These are phyloP conservation scores for Phytomonas sp. DNA, from an alignment of 208 protist genomes.

Conservation along the genomic window DNA sequence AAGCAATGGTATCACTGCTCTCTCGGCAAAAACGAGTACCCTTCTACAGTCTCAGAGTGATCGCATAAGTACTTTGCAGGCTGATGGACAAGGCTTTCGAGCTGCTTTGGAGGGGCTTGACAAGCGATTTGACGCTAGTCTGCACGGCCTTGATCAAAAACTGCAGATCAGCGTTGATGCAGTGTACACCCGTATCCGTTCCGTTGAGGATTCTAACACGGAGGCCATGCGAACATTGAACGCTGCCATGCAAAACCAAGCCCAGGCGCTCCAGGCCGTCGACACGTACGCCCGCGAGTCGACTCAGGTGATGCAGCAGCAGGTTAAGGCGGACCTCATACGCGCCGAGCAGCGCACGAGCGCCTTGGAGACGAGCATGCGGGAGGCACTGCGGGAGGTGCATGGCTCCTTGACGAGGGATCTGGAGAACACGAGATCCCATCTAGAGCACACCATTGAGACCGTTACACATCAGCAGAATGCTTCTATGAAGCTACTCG, in stretches of 20 bases:
- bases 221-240: slow-evolving; percentile 48
- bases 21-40: slow-evolving; percentile 13
- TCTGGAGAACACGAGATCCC: slow-evolving; percentile 22
- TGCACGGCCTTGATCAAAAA: slow-evolving; percentile 49
- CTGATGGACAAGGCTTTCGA: slow-evolving; percentile 35
- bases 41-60: slow-evolving; percentile 35
- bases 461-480: slow-evolving; percentile 20
- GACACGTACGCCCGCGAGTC: slow-evolving; percentile 40
- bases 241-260: slow-evolving; percentile 30
- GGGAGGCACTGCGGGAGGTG: slow-evolving; percentile 47
- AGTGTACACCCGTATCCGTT: slow-evolving; percentile 42
- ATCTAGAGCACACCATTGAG: slow-evolving; percentile 28
- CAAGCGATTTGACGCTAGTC: slow-evolving; percentile 32
- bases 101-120: slow-evolving; percentile 37
- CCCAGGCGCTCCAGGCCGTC: slow-evolving; percentile 31
- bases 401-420: slow-evolving; percentile 41
- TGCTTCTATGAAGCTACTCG: slow-evolving; percentile 35
- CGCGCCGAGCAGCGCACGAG: slow-evolving; percentile 40
- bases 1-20: slow-evolving; percentile 14
- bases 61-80: slow-evolving; percentile 44
- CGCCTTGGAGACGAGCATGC: slow-evolving; percentile 35
- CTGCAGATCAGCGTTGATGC: slow-evolving; percentile 44
- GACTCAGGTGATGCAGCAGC: slow-evolving; percentile 47
- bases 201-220: slow-evolving; percentile 30
- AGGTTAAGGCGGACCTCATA: slow-evolving; percentile 28